Evolutionary conservation across 805 yeast genomes (phyloP).

Genomic region (Candida chauliodis): DNA sequence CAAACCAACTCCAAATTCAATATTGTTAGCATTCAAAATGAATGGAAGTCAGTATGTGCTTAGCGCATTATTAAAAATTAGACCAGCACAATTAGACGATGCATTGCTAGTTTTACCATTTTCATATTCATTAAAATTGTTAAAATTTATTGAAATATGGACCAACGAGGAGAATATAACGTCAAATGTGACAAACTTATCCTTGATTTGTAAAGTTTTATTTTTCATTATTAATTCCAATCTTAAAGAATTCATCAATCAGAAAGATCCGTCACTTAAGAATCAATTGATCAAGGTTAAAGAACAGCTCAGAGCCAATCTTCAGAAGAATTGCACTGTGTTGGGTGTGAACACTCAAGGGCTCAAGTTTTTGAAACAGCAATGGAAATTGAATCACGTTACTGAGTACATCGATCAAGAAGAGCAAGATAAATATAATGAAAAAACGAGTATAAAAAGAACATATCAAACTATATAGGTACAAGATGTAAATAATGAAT

Average conservation of each 20-base stretch:
- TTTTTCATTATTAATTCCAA: conserved; percentile 72
- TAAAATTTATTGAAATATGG: conserved; percentile 76
- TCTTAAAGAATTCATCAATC: conserved; percentile 72
- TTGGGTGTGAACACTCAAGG: conserved; percentile 88
- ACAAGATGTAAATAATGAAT: too few relatives aligned
- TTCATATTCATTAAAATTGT: conserved; percentile 68
- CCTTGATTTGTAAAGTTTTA: conserved; percentile 69
- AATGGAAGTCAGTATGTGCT: conserved; percentile 77
- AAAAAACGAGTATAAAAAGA: conserved; percentile 64
- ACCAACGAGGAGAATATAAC: conserved; percentile 42
- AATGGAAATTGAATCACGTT: conserved; percentile 77
- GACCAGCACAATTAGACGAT: conserved; percentile 85
- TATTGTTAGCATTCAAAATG: conserved; percentile 69
- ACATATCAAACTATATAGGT: conserved; percentile 55
- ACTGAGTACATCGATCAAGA: conserved; percentile 69
- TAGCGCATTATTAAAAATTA: conserved; percentile 65
- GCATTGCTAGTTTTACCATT: conserved; percentile 89
- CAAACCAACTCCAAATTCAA: conserved; percentile 63
- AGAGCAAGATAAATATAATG: conserved; percentile 52
- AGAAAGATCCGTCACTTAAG: conserved; percentile 61
- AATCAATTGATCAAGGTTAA: conserved; percentile 64
- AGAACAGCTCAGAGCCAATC: conserved; percentile 52
- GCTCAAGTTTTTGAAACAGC: conserved; percentile 63
- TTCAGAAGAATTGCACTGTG: conserved; percentile 50
- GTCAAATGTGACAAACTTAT: conserved; percentile 48